Evolutionary conservation across 129 eudicot genomes (phyloP).

Genomic region (carrot (Daucus carota)): DH1_v3.0 NC_030389.2:44809501-44810000

Average conservation of each 20-base stretch:
- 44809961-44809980: background rate
- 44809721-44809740: conserved; percentile 74
- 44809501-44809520: conserved; percentile 75
- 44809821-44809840: background rate
- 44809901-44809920: background rate
- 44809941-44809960: background rate
- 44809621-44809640: background rate
- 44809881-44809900: background rate
- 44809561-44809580: background rate
- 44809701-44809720: conserved; percentile 11
- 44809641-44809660: background rate
- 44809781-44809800: conserved; percentile 93
- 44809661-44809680: background rate
- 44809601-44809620: background rate
- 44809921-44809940: background rate
- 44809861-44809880: background rate
- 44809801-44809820: background rate
- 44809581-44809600: background rate
- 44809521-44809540: conserved; percentile 81
- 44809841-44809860: background rate
- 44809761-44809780: conserved; percentile 88
- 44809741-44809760: conserved; percentile 90
- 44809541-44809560: conserved; percentile 87
- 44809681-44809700: background rate
- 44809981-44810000: too few species aligned